A percentile compares a stretch with the other conserved stretches of the same genome.
phyloP scores from a whole-genome alignment of 768 basidiomycete species.

The Boletus sensibilis region DNA sequence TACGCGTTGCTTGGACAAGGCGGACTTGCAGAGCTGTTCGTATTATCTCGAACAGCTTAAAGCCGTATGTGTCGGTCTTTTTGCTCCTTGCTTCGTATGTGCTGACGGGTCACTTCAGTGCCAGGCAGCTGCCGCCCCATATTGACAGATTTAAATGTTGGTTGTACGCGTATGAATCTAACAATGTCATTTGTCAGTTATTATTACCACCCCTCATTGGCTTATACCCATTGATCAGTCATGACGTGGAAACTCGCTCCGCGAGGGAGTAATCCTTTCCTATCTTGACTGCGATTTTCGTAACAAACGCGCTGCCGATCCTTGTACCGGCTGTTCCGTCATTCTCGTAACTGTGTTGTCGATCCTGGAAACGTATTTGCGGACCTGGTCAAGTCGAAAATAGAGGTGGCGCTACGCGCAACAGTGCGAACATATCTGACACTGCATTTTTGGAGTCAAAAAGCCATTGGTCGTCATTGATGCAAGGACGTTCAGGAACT shows the following conservation, averaged over 20 bases:
- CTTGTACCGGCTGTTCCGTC: no score
- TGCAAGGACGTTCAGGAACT: no score
- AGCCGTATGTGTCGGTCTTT: conserved; percentile 53
- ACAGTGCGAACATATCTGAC: neutral
- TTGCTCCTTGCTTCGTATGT: conserved; percentile 2
- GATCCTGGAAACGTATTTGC: neutral
- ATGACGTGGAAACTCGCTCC: no score
- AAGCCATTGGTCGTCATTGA: no score
- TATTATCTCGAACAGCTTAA: conserved; percentile 90
- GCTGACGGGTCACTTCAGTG: conserved; percentile 43
- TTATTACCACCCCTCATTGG: conserved; percentile 1
- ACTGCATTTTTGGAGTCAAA: no score
- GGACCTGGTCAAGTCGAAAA: neutral
- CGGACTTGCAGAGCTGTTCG: conserved; percentile 72
- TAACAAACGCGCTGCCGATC: no score
- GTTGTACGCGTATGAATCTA: conserved; percentile 5
- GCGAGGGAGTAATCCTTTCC: no score
- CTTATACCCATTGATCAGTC: neutral
- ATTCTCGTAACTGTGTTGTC: no score
- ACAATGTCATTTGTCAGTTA: conserved; percentile 9
- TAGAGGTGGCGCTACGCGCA: neutral
- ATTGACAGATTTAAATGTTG: conserved; percentile 32
- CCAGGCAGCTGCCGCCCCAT: conserved; percentile 70
- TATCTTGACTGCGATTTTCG: no score
- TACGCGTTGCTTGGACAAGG: conserved; percentile 81